Percentiles rank a stretch among this genome's conserved stretches.
phyloP scores from a whole-genome alignment of 805 yeast genomes.

The Pichia insulana region DNA sequence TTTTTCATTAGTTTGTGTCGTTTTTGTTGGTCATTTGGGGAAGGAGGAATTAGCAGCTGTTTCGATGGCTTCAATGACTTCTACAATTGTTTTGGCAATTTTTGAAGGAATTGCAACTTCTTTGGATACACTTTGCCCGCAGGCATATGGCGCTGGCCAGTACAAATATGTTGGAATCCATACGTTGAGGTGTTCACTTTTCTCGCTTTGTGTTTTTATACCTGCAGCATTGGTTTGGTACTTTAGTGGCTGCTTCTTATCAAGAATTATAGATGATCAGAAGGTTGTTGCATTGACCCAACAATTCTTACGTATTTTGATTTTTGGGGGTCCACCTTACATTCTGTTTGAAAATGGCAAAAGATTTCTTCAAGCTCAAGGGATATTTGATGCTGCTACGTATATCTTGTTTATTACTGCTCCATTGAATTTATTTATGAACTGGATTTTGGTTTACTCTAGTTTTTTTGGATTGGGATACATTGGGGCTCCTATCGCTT shows the following conservation, averaged over 20 bases:
- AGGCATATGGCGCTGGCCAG: constrained; percentile 66
- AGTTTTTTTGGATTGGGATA: constrained; percentile 52
- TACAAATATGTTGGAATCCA: constrained; percentile 58
- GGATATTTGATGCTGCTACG: constrained; percentile 72
- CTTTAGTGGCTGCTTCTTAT: constrained; percentile 41
- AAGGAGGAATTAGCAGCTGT: constrained; percentile 68
- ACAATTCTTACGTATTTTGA: constrained; percentile 43
- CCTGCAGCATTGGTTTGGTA: constrained; percentile 62
- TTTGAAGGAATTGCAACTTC: constrained; percentile 73
- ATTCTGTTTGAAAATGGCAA: constrained; percentile 64
- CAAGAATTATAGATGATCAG: constrained; percentile 36
- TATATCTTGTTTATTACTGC: constrained; percentile 59
- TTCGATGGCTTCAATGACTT: constrained; percentile 70
- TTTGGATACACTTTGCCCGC: constrained; percentile 71
- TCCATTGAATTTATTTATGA: constrained; percentile 58
- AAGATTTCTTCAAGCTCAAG: constrained; percentile 69
- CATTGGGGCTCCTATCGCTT: constrained; percentile 69
- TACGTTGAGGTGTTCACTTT: constrained; percentile 55
- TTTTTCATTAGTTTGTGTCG: constrained; percentile 66
- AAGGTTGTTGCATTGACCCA: constrained; percentile 47
- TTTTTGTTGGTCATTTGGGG: constrained; percentile 71
- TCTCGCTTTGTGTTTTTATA: constrained; percentile 47
- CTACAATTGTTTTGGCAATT: constrained; percentile 63
- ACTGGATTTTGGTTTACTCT: constrained; percentile 61
- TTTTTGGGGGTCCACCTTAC: constrained; percentile 68